A percentile compares a stretch with the other conserved stretches of the same genome.
Evolutionary conservation across 257 asterid genomes (phyloP).

Genomic region (Phtheirospermum japonicum): DNA sequence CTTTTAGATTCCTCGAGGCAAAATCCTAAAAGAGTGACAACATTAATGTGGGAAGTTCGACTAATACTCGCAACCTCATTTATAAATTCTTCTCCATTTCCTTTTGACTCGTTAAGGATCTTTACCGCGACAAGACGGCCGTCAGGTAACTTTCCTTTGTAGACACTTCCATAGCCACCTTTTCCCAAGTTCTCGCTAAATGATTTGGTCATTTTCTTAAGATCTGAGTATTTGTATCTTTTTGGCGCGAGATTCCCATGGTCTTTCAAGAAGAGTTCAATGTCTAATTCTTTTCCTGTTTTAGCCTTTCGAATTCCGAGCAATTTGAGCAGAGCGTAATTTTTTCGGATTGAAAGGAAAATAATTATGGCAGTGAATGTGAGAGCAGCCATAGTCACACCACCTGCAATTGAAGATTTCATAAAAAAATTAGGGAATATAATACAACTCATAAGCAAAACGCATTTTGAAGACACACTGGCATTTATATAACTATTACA

Average conservation of each 20-base stretch:
- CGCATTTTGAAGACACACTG: neutral
- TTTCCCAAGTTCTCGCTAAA: constrained; percentile 33
- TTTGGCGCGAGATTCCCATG: constrained; percentile 12
- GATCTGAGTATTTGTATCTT: constrained; percentile 31
- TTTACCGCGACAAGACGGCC: constrained; percentile 40
- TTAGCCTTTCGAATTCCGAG: neutral
- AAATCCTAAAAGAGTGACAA: constrained; percentile 41
- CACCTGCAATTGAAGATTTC: constrained; percentile 9
- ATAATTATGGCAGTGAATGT: neutral
- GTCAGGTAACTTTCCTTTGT: constrained; percentile 32
- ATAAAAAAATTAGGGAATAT: too few species aligned
- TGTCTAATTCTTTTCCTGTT: neutral
- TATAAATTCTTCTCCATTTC: constrained; percentile 38
- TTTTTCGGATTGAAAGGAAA: constrained; percentile 1
- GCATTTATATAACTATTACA: neutral
- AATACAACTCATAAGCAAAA: neutral
- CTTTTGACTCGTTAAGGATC: constrained; percentile 26
- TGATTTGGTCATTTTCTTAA: constrained; percentile 34
- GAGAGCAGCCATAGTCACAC: neutral
- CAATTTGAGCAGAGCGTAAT: neutral
- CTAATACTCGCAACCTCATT: constrained; percentile 46
- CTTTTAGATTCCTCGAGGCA: constrained; percentile 35
- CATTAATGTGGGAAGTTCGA: constrained; percentile 42
- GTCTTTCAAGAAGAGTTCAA: constrained; percentile 19
- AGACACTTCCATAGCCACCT: constrained; percentile 43